Evolutionary conservation across 345 rosid species (phyloP).

Genomic region (Rhizophora mangle): DNA sequence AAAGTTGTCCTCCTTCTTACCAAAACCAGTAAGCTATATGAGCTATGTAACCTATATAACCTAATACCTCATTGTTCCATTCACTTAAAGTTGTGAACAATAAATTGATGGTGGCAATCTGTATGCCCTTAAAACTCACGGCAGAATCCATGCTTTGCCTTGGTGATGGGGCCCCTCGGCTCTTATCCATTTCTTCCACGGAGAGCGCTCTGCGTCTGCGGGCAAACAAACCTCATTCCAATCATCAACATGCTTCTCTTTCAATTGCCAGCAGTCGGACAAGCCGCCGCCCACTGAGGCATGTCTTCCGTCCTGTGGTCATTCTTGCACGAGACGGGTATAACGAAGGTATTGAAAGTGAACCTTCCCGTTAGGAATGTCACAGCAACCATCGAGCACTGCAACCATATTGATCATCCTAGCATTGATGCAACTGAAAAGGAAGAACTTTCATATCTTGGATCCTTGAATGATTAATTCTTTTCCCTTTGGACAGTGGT

Average conservation of each 20-base stretch:
- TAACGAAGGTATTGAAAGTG: background rate
- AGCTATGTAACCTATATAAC: no score
- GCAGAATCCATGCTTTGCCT: conserved; percentile 28
- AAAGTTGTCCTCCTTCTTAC: conserved; percentile 43
- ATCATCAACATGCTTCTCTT: conserved; percentile 7
- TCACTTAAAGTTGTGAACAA: no score
- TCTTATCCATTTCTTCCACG: conserved; percentile 14
- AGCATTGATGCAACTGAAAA: no score
- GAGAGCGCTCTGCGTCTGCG: conserved; percentile 14
- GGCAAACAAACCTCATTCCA: conserved; percentile 17
- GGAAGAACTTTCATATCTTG: no score
- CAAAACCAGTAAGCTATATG: conserved; percentile 6
- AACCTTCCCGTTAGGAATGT: no score
- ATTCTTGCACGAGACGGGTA: conserved; percentile 17
- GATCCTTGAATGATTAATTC: no score
- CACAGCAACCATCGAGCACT: no score
- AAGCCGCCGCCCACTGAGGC: conserved; percentile 6
- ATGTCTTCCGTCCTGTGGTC: conserved; percentile 3
- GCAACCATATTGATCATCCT: no score
- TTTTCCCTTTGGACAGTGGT: no score
- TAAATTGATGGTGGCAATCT: background rate
- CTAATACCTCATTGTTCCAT: no score
- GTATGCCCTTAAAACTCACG: conserved; percentile 11
- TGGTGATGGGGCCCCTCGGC: conserved; percentile 23
- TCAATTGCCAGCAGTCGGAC: conserved; percentile 6